Base-by-base conservation (phyloP, 352 stramenopile species). In the Aphanomyces cochlioides region DNA sequence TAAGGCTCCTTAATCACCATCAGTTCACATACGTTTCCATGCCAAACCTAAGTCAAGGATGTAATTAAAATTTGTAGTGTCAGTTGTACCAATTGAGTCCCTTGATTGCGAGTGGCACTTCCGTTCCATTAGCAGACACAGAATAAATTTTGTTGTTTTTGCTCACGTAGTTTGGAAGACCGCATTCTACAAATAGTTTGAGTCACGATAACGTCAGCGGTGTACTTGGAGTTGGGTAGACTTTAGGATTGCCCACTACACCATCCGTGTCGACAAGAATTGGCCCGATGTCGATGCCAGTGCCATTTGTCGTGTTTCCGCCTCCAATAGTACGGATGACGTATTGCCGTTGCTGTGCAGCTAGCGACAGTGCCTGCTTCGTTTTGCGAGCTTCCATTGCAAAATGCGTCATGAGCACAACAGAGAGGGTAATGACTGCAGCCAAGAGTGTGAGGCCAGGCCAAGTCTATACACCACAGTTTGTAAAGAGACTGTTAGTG, bases 141-240 rank as follows among this genome's bases (percentile, higher is more conserved):
- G 81, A 73, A 37, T 74, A 77, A 37, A 89, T 87, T 21, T 83
- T 72, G 7, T 81, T 78, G 40, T 82, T 75, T 70, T 90, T 90
- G 73, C 81, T 89, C 48, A 82, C 70, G 40, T 90, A 90, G 61
- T 90, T 80, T 3, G 80, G 80, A 59, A 89, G 54, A 57, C 84
- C 74, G 48, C 82, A 90, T 50, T 48, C 69, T 73, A 77, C 58
- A 56, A 40, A 5, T 7, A 58, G 10, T 10, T 15, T 7, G 21
- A 63, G 13, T 63, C 37, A 41, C 48, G 15, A 5, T 3, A 59
- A 74, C 59, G 38, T 57, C 72, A 64, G 77, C 64, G 28, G 73
- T 71, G 69, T 79, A 70, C 75, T 48, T 39, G 68, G 79, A 2
- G 48, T 41, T 0, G 73, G 61, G 45, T 75, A 77, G 39, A 57